A percentile compares a stretch with the other conserved stretches of the same genome.
phyloP scores from a whole-genome alignment of 371 early-diverging fungal species.

The Choanephora cucurbitarum region DNA sequence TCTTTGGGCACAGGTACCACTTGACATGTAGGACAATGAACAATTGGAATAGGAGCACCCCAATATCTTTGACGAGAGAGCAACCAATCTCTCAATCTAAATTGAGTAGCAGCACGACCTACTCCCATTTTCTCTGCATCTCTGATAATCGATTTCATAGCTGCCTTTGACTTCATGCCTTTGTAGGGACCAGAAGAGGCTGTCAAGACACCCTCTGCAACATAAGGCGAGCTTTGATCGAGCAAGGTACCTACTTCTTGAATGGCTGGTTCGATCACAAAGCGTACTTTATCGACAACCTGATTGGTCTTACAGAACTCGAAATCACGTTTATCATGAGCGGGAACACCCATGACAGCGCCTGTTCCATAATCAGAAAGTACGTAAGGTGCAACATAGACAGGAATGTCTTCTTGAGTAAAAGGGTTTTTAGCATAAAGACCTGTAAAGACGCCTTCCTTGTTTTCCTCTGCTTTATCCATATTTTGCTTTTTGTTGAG shows the following conservation, averaged over 20 bases:
- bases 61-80: conserved; percentile 98
- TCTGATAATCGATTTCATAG: conserved; percentile 57
- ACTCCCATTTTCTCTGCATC: conserved; percentile 54
- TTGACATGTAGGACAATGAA: conserved; percentile 86
- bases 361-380: conserved; percentile 82
- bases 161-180: conserved; percentile 61
- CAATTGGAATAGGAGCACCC: conserved; percentile 99
- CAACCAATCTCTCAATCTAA: conserved; percentile 95
- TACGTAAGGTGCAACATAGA: conserved; percentile 81
- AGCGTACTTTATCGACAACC: conserved; percentile 37
- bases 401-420: conserved; percentile 61
- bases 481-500: conserved; percentile 48
- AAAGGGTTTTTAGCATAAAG: conserved; percentile 71
- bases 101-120: conserved; percentile 63
- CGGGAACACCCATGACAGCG: conserved; percentile 89
- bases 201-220: conserved; percentile 63
- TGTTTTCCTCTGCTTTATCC: conserved; percentile 51
- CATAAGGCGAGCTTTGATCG: conserved; percentile 38
- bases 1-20: conserved; percentile 82
- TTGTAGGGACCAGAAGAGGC: conserved; percentile 55
- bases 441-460: conserved; percentile 66
- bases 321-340: conserved; percentile 79
- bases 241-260: conserved; percentile 22
- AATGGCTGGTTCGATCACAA: conserved; percentile 55
- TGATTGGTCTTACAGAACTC: conserved; percentile 63